Percentiles rank a stretch among this genome's conserved stretches.
phyloP scores from a whole-genome alignment of 305 asterid species.

The Coffea humblotiana region DNA sequence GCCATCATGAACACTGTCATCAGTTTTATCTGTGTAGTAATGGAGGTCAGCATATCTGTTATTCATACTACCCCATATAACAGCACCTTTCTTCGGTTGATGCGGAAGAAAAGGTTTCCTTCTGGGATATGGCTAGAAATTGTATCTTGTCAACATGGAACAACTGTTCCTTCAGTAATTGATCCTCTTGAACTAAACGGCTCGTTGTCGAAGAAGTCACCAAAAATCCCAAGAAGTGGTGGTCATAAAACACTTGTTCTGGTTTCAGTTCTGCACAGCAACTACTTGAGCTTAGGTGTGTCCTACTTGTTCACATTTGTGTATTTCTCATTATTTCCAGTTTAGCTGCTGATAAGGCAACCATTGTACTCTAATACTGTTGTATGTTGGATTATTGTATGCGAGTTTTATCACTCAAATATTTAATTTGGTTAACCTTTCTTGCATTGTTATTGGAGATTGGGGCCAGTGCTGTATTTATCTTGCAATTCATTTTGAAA shows the following conservation, averaged over 20 bases:
- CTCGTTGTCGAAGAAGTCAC: conserved; percentile 31
- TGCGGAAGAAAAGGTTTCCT: conserved; percentile 70
- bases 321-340: not conserved
- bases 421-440: not conserved
- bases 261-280: conserved; percentile 82
- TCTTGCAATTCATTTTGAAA: not conserved
- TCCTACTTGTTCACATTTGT: not conserved
- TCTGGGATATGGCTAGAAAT: conserved; percentile 80
- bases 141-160: conserved; percentile 33
- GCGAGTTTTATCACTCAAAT: not conserved
- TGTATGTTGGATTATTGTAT: not conserved
- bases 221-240: conserved; percentile 16
- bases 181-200: conserved; percentile 24
- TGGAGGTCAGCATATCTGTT: conserved; percentile 54
- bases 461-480: not conserved
- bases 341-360: not conserved
- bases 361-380: no score
- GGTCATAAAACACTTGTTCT: conserved; percentile 36
- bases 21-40: conserved; percentile 51
- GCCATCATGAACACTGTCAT: conserved; percentile 71
- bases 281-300: conserved; percentile 66
- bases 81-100: conserved; percentile 68
- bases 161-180: conserved; percentile 24
- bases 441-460: not conserved
- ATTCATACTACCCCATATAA: conserved; percentile 84